Conservation (phyloP, 2,329 filamentous ascomycete species). For the Hirsutella rhossiliensis region DNA sequence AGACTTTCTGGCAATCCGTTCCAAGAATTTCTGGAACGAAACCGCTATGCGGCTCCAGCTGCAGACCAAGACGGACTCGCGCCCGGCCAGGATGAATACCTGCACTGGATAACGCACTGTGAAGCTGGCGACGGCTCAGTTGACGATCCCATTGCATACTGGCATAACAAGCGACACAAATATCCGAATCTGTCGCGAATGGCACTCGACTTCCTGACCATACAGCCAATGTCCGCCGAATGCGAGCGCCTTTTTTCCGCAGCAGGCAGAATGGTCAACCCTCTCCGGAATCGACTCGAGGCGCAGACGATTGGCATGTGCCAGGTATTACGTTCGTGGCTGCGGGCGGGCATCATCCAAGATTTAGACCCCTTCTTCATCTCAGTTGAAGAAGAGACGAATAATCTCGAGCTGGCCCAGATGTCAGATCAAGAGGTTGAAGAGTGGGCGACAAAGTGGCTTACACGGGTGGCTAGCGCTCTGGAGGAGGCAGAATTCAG, state of each 20-base stretch:
- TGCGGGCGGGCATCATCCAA: too few species aligned
- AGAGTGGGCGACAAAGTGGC: neutral
- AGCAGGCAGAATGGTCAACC: constrained; percentile 1
- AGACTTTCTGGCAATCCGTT: too few species aligned
- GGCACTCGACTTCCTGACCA: too few species aligned
- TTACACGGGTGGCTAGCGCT: neutral
- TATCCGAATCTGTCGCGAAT: constrained; percentile 1
- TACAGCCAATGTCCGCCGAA: constrained; percentile 1
- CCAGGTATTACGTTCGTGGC: neutral
- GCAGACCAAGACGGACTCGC: too few species aligned
- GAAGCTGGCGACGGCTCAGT: neutral
- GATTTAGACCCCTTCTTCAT: too few species aligned
- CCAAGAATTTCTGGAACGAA: too few species aligned
- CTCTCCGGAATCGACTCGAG: constrained; percentile 1
- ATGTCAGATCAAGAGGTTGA: too few species aligned
- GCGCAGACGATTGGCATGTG: constrained; percentile 1
- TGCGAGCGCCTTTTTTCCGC: neutral
- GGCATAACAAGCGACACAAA: neutral
- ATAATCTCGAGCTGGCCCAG: neutral
- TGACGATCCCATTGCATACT: neutral
- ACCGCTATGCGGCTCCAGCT: too few species aligned
- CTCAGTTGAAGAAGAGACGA: neutral
- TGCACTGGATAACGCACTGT: too few species aligned
- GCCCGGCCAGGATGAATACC: too few species aligned
- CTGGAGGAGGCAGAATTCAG: neutral